Evolutionary conservation across 2,329 filamentous ascomycete species (phyloP).

Genomic region (Cryphonectria japonica): DNA sequence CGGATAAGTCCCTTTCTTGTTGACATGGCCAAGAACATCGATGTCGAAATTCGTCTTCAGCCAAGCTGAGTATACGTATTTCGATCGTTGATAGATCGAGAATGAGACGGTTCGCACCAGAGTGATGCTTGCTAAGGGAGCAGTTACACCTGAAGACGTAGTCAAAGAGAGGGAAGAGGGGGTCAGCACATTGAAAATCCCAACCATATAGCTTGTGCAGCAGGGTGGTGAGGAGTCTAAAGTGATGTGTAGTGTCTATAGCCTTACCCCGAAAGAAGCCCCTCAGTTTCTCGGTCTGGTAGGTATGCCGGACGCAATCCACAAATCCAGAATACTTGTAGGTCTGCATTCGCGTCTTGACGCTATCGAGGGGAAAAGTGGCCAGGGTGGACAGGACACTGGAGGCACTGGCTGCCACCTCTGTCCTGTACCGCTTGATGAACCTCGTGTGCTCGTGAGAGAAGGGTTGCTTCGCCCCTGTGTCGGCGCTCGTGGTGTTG

Average conservation of each 20-base stretch:
- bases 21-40: constrained; percentile 75
- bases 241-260: constrained; percentile 11
- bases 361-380: constrained; percentile 86
- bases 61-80: constrained; percentile 73
- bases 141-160: constrained; percentile 64
- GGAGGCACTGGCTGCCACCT: constrained; percentile 77
- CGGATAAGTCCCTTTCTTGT: constrained; percentile 70
- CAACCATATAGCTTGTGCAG: background rate
- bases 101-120: constrained; percentile 47
- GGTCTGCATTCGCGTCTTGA: constrained; percentile 89
- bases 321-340: constrained; percentile 77
- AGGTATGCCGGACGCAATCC: constrained; percentile 77
- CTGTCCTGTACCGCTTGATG: constrained; percentile 77
- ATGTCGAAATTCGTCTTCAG: constrained; percentile 68
- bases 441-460: constrained; percentile 48
- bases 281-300: constrained; percentile 70
- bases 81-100: constrained; percentile 70
- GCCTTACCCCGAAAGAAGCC: constrained; percentile 80
- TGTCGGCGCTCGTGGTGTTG: constrained; percentile 14
- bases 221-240: background rate
- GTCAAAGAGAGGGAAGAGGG: background rate
- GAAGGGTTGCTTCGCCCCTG: constrained; percentile 33
- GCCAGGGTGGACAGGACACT: constrained; percentile 78
- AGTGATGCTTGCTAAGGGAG: constrained; percentile 67
- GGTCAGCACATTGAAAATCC: constrained; percentile 30